Conservation (phyloP, 768 basidiomycete genomes). For the Boletus tomentosulus region DNA sequence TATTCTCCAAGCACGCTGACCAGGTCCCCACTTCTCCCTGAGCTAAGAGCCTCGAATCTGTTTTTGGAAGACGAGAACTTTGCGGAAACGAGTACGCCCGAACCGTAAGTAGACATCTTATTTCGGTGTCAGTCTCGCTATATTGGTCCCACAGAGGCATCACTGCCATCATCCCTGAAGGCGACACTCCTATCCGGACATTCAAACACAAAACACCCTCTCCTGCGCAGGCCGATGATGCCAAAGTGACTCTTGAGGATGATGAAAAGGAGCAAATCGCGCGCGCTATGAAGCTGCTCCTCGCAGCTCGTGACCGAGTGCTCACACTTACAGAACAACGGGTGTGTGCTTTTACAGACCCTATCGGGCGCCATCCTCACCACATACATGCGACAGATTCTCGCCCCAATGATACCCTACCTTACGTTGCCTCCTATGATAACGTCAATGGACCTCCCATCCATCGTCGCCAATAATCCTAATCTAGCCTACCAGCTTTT, state of each 20-base stretch:
- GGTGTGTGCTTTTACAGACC: slow-evolving; percentile 30
- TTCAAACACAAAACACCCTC: neutral
- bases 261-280: slow-evolving; percentile 56
- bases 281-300: slow-evolving; percentile 62
- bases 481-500: slow-evolving; percentile 66
- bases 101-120: slow-evolving; percentile 37
- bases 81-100: slow-evolving; percentile 40
- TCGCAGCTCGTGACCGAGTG: slow-evolving; percentile 66
- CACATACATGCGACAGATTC: slow-evolving; percentile 34
- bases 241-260: slow-evolving; percentile 40
- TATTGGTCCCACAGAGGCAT: slow-evolving; percentile 18
- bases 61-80: slow-evolving; percentile 61
- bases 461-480: slow-evolving; percentile 65
- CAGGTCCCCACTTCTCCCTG: slow-evolving; percentile 69
- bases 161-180: slow-evolving; percentile 4
- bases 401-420: slow-evolving; percentile 46
- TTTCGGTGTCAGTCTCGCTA: slow-evolving; percentile 9
- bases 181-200: slow-evolving; percentile 1
- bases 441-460: slow-evolving; percentile 62
- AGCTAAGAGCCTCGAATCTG: slow-evolving; percentile 70
- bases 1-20: slow-evolving; percentile 68
- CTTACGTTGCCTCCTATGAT: slow-evolving; percentile 49
- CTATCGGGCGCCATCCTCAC: neutral
- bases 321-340: slow-evolving; percentile 75
- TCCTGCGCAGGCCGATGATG: slow-evolving; percentile 5